Conservation (phyloP, 2,329 filamentous ascomycete genomes). For the Sphaerulina vaccinii region DNA sequence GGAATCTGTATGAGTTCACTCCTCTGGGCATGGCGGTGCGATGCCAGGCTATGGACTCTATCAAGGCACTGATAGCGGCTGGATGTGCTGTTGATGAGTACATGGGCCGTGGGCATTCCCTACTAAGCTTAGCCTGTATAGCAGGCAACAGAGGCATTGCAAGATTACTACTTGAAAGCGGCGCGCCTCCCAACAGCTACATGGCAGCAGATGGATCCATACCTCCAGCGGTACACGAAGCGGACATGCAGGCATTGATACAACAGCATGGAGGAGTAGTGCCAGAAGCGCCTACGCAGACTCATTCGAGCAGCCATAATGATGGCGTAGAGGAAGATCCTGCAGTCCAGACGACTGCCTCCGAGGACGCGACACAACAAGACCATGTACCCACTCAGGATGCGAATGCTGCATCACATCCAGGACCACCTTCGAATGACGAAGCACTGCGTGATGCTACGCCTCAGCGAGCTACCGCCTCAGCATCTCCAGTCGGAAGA, state of each 20-base stretch:
- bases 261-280: not conserved
- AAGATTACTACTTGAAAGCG: not conserved
- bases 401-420: too few species aligned
- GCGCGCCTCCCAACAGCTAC: not conserved
- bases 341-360: not conserved
- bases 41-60: not conserved
- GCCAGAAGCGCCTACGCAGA: too few species aligned
- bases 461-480: too few species aligned
- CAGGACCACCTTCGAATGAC: too few species aligned
- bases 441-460: too few species aligned
- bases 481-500: too few species aligned
- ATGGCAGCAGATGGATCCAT: not conserved
- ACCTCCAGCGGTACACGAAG: not conserved
- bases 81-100: not conserved
- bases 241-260: not conserved
- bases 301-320: not conserved
- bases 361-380: not conserved
- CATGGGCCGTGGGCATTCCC: not conserved
- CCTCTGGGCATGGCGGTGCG: not conserved
- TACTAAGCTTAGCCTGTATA: not conserved
- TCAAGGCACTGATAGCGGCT: not conserved
- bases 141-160: not conserved
- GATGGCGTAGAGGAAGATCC: not conserved
- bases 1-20: not conserved
- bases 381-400: too few species aligned